phyloP scores from a whole-genome alignment of 768 basidiomycete genomes.

The Rhodotorula babjevae region DNA sequence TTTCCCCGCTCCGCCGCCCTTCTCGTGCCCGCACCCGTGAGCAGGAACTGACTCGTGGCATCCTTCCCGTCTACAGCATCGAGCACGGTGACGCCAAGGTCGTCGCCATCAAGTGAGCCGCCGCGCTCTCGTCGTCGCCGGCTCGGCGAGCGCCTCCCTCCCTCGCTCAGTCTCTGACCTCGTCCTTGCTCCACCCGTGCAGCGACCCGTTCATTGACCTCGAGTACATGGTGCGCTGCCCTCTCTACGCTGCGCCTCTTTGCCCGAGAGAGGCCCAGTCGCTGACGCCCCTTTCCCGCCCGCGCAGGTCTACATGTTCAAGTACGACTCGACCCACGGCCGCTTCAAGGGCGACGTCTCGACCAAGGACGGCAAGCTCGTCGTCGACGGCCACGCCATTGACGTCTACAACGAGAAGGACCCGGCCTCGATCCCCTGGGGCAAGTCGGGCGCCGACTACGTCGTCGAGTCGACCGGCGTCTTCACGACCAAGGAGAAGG shows the following conservation, averaged over 20 bases:
- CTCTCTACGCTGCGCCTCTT: too few relatives aligned
- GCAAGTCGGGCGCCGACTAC: conserved; percentile 75
- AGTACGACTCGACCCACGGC: conserved; percentile 89
- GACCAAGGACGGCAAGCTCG: conserved; percentile 80
- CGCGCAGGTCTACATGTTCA: conserved; percentile 94
- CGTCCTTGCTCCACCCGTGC: background rate
- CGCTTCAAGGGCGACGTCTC: conserved; percentile 80
- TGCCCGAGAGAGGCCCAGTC: background rate
- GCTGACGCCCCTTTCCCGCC: background rate
- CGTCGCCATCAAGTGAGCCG: conserved; percentile 80
- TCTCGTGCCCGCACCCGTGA: background rate
- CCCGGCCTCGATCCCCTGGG: conserved; percentile 80
- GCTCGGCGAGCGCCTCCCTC: too few relatives aligned
- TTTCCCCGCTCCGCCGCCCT: conserved; percentile 51
- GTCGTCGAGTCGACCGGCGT: conserved; percentile 97
- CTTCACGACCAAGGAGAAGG: conserved; percentile 94
- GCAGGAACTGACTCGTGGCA: too few relatives aligned
- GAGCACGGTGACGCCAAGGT: conserved; percentile 49
- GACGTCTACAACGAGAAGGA: conserved; percentile 78
- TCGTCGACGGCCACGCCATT: conserved; percentile 73
- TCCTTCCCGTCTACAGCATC: conserved; percentile 8
- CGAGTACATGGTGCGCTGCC: conserved; percentile 78
- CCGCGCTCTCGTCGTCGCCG: too few relatives aligned
- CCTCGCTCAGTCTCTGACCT: background rate
- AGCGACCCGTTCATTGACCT: conserved; percentile 92